phyloP scores from a whole-genome alignment of 1,139 yeast genomes.

The Candida sojae region DNA sequence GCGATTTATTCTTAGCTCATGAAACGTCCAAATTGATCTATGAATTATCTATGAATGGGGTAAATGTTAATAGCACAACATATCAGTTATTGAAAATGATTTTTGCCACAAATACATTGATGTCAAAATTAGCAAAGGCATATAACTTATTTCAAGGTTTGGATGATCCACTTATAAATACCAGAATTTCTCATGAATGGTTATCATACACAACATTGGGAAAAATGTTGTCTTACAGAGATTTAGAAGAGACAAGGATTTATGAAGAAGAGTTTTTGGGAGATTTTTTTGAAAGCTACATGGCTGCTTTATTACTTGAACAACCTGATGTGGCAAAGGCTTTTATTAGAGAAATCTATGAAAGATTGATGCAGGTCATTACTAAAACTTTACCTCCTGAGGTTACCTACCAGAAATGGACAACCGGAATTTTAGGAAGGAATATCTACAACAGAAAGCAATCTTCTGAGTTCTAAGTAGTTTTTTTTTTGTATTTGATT shows the following conservation, averaged over 20 bases:
- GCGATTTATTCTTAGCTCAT: constrained; percentile 43
- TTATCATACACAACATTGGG: constrained; percentile 25
- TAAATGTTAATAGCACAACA: constrained; percentile 17
- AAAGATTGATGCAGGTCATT: constrained; percentile 25
- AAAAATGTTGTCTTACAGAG: constrained; percentile 16
- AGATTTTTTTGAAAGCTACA: constrained; percentile 47
- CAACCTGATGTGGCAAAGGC: constrained; percentile 38
- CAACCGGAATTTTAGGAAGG: constrained; percentile 18
- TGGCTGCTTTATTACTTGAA: constrained; percentile 45
- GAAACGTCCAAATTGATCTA: constrained; percentile 41
- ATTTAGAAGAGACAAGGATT: constrained; percentile 23
- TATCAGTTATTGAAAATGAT: constrained; percentile 37
- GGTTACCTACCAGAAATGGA: constrained; percentile 18
- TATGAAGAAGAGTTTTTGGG: constrained; percentile 49
- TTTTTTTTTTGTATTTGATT: neutral
- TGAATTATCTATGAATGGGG: constrained; percentile 19
- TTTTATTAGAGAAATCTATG: constrained; percentile 37
- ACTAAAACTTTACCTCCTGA: constrained; percentile 19
- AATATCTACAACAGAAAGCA: constrained; percentile 13
- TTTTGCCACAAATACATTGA: constrained; percentile 42
- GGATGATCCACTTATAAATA: constrained; percentile 28
- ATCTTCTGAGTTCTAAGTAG: neutral
- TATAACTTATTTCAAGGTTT: constrained; percentile 40
- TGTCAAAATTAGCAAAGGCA: constrained; percentile 39
- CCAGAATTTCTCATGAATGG: constrained; percentile 20